phyloP scores from a whole-genome alignment of 2,329 filamentous ascomycete species.

The Fusarium palustre region DNA sequence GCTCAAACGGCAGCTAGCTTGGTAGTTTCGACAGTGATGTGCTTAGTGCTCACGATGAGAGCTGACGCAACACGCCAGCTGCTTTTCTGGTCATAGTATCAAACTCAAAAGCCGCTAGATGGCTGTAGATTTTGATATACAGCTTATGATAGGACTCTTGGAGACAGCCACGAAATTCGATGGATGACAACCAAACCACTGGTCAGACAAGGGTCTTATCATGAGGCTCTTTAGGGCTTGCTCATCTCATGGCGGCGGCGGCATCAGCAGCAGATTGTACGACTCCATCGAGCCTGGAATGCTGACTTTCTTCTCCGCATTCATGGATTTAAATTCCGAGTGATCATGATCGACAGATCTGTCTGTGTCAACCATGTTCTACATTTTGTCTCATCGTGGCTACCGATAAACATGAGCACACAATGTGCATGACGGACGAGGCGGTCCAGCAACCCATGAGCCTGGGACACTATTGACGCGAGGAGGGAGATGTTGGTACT shows the following conservation, averaged over 20 bases:
- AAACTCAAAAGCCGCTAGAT: conserved; percentile 41
- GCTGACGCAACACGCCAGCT: conserved; percentile 44
- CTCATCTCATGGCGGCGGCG: neutral
- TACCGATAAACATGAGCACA: conserved; percentile 29
- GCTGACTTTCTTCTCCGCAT: conserved; percentile 27
- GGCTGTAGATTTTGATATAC: conserved; percentile 30
- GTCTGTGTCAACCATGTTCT: conserved; percentile 9
- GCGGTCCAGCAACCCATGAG: conserved; percentile 24
- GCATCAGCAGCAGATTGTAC: neutral
- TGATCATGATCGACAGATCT: conserved; percentile 24
- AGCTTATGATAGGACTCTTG: conserved; percentile 19
- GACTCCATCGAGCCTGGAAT: conserved; percentile 24
- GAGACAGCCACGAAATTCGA: conserved; percentile 18
- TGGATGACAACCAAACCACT: conserved; percentile 13
- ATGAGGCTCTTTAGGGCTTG: conserved; percentile 32
- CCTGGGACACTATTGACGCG: conserved; percentile 34
- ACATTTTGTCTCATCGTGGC: conserved; percentile 29
- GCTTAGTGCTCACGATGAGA: conserved; percentile 42
- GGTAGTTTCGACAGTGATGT: conserved; percentile 24
- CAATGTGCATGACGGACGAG: conserved; percentile 39
- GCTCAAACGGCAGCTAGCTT: conserved; percentile 31
- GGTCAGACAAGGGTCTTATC: conserved; percentile 30
- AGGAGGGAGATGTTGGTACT: conserved; percentile 23
- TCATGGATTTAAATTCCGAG: conserved; percentile 4
- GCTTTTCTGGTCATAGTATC: conserved; percentile 42